Evolutionary conservation across 2,329 filamentous ascomycete genomes (phyloP), one percentile per base, ranked within the genome.

Genomic region (Epichloe elymi): DNA sequence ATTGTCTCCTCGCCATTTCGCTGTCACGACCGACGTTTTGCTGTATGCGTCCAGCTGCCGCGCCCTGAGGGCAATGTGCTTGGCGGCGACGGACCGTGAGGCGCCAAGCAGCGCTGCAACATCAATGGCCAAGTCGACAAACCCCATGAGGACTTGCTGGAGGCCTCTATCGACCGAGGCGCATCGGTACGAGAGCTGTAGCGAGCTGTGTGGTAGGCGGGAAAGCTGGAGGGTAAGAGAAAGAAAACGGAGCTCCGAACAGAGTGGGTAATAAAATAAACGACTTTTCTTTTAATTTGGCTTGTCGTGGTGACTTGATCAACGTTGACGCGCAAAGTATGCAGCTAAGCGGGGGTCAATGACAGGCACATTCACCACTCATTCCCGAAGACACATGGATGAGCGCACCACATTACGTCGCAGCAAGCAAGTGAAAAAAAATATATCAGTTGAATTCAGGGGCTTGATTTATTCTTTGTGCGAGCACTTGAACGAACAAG

Each of bases 71-170:
- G 77, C 78, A 46, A 78, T 63, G 65, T 84, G 81, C 64, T 77
- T 82, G 46, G 74, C 67, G 46, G 83, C 84, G 54, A 90, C 75
- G 36, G 78, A 78, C 53, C 82, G 78, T 48, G 85, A 83, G 63
- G 81, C 85, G 71, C 76, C 80, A 65, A 85, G 74, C 56, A 90
- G 73, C 54, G 82, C 79, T 58, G 82, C 80, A 59, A 85, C 71
- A 70, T 90, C 86, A 63, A 89, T 72, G 55, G 74, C 70, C 62
- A 75, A 79, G 69, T 78, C 83, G 69, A 76, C 78, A 74, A 80
- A 71, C 65, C 77, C 70, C 78, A 82, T 82, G 58, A 53, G 59
- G 55, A 59, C 56, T 60, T 53, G 44, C 60, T 53, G 46, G 43
- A 53, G 55, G 56, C 59, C 61, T 59, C 55, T 33, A 38, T 49